Conservation (phyloP, 805 yeast genomes). For the Candida fluviatilis region DNA sequence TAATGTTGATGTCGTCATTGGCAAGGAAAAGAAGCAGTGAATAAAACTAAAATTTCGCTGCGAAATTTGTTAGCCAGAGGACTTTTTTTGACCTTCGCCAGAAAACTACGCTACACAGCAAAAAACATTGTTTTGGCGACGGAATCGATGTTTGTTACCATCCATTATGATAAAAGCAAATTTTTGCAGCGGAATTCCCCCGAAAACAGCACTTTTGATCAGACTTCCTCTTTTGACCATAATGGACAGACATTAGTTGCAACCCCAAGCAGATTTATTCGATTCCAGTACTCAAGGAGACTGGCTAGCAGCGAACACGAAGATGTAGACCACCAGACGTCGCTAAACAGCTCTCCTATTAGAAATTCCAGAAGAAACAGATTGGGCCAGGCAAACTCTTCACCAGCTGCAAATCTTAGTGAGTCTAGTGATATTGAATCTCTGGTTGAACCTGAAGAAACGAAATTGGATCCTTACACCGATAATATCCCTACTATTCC, state of each 20-base stretch:
- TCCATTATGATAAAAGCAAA: background rate
- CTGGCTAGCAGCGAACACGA: background rate
- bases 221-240: background rate
- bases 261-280: background rate
- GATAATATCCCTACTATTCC: slow-evolving; percentile 1
- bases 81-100: background rate
- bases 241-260: background rate
- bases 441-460: slow-evolving; percentile 1
- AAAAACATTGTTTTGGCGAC: background rate
- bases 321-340: background rate
- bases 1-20: slow-evolving; percentile 30
- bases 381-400: background rate
- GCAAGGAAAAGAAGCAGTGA: background rate
- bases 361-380: background rate
- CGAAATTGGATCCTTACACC: background rate
- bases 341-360: slow-evolving; percentile 1
- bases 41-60: background rate
- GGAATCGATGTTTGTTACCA: slow-evolving; percentile 1
- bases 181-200: background rate
- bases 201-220: background rate
- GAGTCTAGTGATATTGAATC: background rate
- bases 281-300: background rate
- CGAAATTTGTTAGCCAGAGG: background rate
- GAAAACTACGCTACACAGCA: background rate
- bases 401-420: background rate